phyloP scores from a whole-genome alignment of 2,329 filamentous ascomycete species.

The Fusarium verrucosum region DNA sequence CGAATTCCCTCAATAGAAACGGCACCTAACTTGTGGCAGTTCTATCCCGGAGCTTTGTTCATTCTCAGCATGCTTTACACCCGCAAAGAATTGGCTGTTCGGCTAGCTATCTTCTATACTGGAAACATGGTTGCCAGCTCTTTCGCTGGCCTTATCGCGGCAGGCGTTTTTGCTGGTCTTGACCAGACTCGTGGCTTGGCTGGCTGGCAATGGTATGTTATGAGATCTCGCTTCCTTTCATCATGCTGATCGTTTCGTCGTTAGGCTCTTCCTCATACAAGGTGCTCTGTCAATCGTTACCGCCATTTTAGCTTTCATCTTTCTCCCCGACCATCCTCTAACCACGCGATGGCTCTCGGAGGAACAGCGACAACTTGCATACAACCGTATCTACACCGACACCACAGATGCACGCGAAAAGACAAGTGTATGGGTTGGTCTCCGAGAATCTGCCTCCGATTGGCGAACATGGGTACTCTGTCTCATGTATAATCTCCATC shows the following conservation, averaged over 20 bases:
- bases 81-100: constrained; percentile 54
- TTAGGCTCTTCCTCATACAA: constrained; percentile 46
- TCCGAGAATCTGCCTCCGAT: constrained; percentile 40
- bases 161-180: constrained; percentile 51
- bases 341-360: constrained; percentile 50
- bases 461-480: constrained; percentile 44
- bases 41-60: constrained; percentile 48
- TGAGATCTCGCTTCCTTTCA: rapidly evolving
- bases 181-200: constrained; percentile 39
- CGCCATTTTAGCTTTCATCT: constrained; percentile 45
- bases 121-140: constrained; percentile 50
- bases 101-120: constrained; percentile 56
- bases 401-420: constrained; percentile 45
- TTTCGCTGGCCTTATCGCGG: constrained; percentile 56
- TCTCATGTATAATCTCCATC: constrained; percentile 43
- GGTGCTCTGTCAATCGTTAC: constrained; percentile 42
- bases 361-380: constrained; percentile 53
- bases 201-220: constrained; percentile 45
- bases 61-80: constrained; percentile 65
- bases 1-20: rapidly evolving
- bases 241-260: not conserved
- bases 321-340: constrained; percentile 51
- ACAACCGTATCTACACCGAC: constrained; percentile 49
- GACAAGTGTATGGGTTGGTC: constrained; percentile 49
- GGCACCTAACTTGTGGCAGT: constrained; percentile 1